Evolutionary conservation across 805 yeast genomes (phyloP).

Genomic region (Lachancea dasiensis): DNA sequence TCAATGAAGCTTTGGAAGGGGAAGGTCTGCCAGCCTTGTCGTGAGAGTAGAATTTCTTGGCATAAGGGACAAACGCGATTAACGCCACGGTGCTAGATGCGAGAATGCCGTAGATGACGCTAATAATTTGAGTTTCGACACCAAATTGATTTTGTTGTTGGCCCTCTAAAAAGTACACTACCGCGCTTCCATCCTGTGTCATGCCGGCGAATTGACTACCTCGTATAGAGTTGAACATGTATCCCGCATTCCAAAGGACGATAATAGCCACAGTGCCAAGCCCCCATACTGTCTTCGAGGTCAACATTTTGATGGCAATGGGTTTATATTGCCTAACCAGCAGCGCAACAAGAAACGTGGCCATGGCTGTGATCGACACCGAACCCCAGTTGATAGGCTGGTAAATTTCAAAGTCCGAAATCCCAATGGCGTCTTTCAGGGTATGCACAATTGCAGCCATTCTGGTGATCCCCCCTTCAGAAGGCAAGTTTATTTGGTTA

Average conservation of each 20-base stretch:
- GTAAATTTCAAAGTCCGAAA: slow-evolving; percentile 29
- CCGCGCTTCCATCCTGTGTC: slow-evolving; percentile 33
- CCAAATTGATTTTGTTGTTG: slow-evolving; percentile 79
- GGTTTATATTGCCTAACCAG: slow-evolving; percentile 30
- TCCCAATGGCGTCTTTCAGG: slow-evolving; percentile 21
- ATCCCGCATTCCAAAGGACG: slow-evolving; percentile 75
- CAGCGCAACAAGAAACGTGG: slow-evolving; percentile 34
- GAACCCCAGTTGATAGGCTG: slow-evolving; percentile 37
- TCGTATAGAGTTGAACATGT: slow-evolving; percentile 90
- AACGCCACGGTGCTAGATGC: slow-evolving; percentile 56
- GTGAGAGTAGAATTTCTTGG: slow-evolving; percentile 20
- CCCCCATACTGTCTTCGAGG: slow-evolving; percentile 66
- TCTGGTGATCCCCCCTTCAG: slow-evolving; percentile 33
- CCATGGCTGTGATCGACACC: slow-evolving; percentile 30
- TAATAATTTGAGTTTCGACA: slow-evolving; percentile 82
- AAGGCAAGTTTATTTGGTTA: slow-evolving; percentile 31
- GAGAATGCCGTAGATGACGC: slow-evolving; percentile 64
- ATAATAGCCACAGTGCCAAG: slow-evolving; percentile 50
- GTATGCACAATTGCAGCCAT: slow-evolving; percentile 26
- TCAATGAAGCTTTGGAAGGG: slow-evolving; percentile 19
- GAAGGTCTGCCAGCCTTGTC: slow-evolving; percentile 35
- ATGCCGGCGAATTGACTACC: slow-evolving; percentile 49
- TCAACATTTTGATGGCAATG: slow-evolving; percentile 37
- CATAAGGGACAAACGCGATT: slow-evolving; percentile 47
- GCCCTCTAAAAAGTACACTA: slow-evolving; percentile 47